Percentiles rank a stretch among this genome's conserved stretches.
Conservation (phyloP, 805 yeast genomes). For the Myxozyma sirexii region DNA sequence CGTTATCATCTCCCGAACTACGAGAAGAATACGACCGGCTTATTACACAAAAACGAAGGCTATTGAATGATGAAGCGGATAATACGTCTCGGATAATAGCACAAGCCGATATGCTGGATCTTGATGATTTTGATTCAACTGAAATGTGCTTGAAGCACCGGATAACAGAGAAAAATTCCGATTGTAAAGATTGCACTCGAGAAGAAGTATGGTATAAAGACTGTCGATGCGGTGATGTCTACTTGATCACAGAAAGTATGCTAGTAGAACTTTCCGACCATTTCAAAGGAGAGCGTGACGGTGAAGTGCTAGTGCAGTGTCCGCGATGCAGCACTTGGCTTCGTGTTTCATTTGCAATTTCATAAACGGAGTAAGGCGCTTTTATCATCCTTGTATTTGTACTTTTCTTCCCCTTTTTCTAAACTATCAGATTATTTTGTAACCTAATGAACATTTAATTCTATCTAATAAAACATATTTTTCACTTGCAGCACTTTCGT, state of each 20-base stretch:
- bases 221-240: slow-evolving; percentile 53
- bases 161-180: slow-evolving; percentile 4
- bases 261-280: slow-evolving; percentile 49
- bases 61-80: slow-evolving; percentile 40
- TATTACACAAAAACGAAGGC: slow-evolving; percentile 41
- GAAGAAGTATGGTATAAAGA: slow-evolving; percentile 39
- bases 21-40: slow-evolving; percentile 58
- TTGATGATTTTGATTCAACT: slow-evolving; percentile 61
- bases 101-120: slow-evolving; percentile 63
- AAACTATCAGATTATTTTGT: no score
- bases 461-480: not conserved
- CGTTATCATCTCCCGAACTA: slow-evolving; percentile 48
- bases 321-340: slow-evolving; percentile 84
- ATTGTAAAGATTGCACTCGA: not conserved
- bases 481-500: not conserved
- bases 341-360: slow-evolving; percentile 58
- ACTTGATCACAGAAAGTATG: slow-evolving; percentile 62
- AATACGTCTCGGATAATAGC: slow-evolving; percentile 35
- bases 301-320: slow-evolving; percentile 77
- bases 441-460: not conserved
- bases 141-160: slow-evolving; percentile 41
- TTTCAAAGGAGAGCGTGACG: slow-evolving; percentile 39
- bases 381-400: not conserved
- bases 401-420: no score
- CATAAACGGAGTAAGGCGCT: slow-evolving; percentile 18